phyloP scores from a whole-genome alignment of 495 filamentous ascomycete species.

The Daldinia childiae region DNA sequence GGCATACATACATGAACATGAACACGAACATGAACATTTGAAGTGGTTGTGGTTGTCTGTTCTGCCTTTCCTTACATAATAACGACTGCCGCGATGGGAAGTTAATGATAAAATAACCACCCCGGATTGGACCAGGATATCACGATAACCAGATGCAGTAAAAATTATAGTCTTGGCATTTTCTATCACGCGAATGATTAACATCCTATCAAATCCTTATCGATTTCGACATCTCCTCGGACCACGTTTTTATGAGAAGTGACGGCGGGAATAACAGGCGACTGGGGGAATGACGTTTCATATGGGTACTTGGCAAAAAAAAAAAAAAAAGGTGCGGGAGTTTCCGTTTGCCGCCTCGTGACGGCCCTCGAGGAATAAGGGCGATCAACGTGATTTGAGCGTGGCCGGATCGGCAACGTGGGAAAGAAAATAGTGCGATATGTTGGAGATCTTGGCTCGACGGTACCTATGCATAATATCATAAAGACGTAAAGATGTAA shows the following conservation, averaged over 20 bases:
- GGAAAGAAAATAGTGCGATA: background rate
- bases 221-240: conserved; percentile 14
- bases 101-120: background rate
- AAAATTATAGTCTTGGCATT: background rate
- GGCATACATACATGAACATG: background rate
- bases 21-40: too few species aligned
- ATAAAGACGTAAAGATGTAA: background rate
- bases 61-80: background rate
- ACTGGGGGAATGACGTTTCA: conserved; percentile 5
- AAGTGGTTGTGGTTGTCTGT: too few species aligned
- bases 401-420: conserved; percentile 5
- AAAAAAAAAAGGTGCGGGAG: conserved; percentile 4
- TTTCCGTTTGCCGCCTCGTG: conserved; percentile 5
- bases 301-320: background rate
- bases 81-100: background rate
- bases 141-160: background rate
- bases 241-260: background rate
- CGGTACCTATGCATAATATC: background rate
- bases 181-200: background rate
- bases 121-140: background rate
- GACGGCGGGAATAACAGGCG: background rate
- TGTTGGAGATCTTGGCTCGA: background rate
- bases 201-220: background rate
- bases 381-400: conserved; percentile 4
- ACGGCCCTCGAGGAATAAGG: background rate